phyloP scores from a whole-genome alignment of 257 asterid species.

The Solanum clarkiae region DNA sequence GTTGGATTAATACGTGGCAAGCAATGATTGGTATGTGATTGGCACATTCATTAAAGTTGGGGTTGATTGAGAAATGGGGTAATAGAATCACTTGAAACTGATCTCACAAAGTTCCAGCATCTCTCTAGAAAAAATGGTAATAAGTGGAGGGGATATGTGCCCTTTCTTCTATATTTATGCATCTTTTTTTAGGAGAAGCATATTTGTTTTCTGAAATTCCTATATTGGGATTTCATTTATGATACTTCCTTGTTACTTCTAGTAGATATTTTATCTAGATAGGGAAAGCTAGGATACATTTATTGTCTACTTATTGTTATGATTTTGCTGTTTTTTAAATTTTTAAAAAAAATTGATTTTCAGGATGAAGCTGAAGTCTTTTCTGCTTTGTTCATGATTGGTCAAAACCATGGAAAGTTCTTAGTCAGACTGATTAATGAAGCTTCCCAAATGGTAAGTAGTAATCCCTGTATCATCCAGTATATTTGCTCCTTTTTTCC shows the following conservation, averaged over 20 bases:
- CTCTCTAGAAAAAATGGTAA: neutral
- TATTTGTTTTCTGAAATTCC: neutral
- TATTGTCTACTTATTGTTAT: neutral
- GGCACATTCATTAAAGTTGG: neutral
- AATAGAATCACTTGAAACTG: neutral
- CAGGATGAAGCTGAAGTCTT: slow-evolving; percentile 88
- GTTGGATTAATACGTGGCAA: neutral
- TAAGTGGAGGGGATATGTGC: neutral
- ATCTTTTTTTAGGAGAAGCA: neutral
- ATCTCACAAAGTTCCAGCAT: neutral
- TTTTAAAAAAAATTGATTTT: neutral
- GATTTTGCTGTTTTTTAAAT: neutral
- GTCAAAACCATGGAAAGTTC: slow-evolving; percentile 54
- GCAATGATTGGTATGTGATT: neutral
- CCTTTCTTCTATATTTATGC: neutral
- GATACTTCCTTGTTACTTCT: neutral
- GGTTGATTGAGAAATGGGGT: neutral
- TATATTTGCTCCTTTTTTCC: neutral
- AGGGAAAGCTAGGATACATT: neutral
- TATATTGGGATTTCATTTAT: neutral
- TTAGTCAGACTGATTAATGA: slow-evolving; percentile 39
- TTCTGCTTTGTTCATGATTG: slow-evolving; percentile 39
- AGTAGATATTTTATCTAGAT: neutral
- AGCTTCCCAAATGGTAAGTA: slow-evolving; percentile 51
- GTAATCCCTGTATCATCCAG: neutral